phyloP scores from a whole-genome alignment of 164 flowering plant genomes.

The Vitis amurensis region DNA sequence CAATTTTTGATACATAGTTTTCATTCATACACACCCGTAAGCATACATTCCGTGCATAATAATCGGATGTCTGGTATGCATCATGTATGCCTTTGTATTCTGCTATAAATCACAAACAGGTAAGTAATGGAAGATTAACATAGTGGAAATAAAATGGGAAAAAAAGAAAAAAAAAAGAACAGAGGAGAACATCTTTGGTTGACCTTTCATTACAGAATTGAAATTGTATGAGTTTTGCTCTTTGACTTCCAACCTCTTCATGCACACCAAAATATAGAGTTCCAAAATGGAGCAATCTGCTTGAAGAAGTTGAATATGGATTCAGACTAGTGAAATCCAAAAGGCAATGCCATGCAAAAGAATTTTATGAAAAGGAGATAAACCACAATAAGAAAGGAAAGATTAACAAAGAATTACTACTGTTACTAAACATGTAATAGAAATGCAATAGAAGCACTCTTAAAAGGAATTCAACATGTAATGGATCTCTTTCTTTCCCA shows the following conservation, averaged over 20 bases:
- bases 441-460: too few species aligned
- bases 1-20: too few species aligned
- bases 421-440: too few species aligned
- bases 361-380: too few species aligned
- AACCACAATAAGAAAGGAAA: too few species aligned
- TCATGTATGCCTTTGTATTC: slow-evolving; percentile 83
- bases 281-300: slow-evolving; percentile 92
- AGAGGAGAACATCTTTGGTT: background rate
- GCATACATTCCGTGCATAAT: slow-evolving; percentile 67
- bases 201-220: slow-evolving; percentile 89
- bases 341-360: background rate
- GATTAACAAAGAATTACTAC: too few species aligned
- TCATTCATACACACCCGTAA: slow-evolving; percentile 58
- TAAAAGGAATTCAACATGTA: too few species aligned
- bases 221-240: slow-evolving; percentile 84
- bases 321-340: background rate
- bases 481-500: too few species aligned
- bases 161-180: background rate
- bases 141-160: background rate
- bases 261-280: slow-evolving; percentile 85
- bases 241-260: slow-evolving; percentile 83
- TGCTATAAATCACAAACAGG: slow-evolving; percentile 28
- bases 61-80: slow-evolving; percentile 65
- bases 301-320: slow-evolving; percentile 11
- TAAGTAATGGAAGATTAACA: background rate